Conservation (phyloP, 2,329 filamentous ascomycete species). For the Sporothrix phasma region DNA sequence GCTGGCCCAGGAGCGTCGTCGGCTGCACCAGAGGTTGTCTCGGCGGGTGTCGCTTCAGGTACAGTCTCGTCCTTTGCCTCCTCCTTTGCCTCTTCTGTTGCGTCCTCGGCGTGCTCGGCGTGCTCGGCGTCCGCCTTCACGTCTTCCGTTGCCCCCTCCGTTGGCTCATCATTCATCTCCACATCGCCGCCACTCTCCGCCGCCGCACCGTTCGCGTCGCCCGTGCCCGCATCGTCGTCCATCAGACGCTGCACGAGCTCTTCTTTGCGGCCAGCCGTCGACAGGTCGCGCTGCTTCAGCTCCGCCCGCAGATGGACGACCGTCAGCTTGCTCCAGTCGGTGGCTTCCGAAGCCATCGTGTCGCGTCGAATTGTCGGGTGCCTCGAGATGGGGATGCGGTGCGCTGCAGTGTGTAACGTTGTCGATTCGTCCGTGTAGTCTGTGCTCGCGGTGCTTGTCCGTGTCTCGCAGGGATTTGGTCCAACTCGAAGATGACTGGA, state of each 20-base stretch:
- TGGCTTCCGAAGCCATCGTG: constrained; percentile 31
- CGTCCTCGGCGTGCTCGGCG: no score
- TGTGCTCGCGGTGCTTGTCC: no score
- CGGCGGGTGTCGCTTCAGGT: background rate
- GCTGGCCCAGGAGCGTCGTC: constrained; percentile 15
- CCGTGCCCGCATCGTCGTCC: constrained; percentile 12
- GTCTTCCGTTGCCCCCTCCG: background rate
- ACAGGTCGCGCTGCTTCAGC: constrained; percentile 61
- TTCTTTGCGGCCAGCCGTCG: constrained; percentile 59
- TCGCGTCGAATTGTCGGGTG: no score
- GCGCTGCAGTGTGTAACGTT: background rate
- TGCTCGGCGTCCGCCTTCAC: no score
- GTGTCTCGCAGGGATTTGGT: background rate
- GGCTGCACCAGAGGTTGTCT: constrained; percentile 2
- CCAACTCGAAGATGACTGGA: background rate
- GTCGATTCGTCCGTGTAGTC: background rate
- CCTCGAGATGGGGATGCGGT: background rate
- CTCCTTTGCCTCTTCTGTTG: no score
- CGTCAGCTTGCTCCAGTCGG: constrained; percentile 52
- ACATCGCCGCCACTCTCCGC: background rate
- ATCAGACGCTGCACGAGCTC: constrained; percentile 59
- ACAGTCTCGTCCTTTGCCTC: background rate
- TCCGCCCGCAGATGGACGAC: constrained; percentile 67
- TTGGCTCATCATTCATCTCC: background rate
- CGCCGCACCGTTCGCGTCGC: background rate